Evolutionary conservation across 305 asterid species (phyloP).

Genomic region (Stenogyne calaminthoides): DNA sequence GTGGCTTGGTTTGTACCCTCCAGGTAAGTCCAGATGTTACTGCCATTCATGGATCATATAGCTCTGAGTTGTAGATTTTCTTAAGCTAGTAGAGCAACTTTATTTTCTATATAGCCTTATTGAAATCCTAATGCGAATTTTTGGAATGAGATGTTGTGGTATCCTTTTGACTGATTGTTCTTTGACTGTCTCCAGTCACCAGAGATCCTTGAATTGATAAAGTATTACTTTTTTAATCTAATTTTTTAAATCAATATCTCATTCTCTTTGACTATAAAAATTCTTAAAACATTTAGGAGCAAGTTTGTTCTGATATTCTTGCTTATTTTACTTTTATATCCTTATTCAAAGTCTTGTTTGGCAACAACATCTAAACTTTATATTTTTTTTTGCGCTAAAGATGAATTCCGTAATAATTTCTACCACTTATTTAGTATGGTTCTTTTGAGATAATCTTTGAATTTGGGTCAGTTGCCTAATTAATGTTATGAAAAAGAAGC

Average conservation of each 20-base stretch:
- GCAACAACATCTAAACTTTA: neutral
- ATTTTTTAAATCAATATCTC: neutral
- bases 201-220: neutral
- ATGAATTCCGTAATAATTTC: neutral
- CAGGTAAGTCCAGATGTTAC: conserved; percentile 51
- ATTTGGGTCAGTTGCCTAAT: neutral
- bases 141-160: neutral
- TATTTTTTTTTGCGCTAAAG: neutral
- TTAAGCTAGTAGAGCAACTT: conserved; percentile 5
- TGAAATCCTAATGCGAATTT: neutral
- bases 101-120: neutral
- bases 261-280: neutral
- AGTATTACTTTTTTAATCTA: neutral
- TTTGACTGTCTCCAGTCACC: neutral
- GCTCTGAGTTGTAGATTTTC: conserved; percentile 9
- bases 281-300: neutral
- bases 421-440: neutral
- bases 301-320: neutral
- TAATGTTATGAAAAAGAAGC: neutral
- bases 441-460: neutral
- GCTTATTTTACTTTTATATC: neutral
- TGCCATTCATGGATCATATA: conserved; percentile 5
- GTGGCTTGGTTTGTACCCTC: conserved; percentile 83
- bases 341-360: neutral
- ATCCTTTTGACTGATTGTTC: neutral